Conservation (phyloP, 352 stramenopile species). For the Phytophthora constricta region DNA sequence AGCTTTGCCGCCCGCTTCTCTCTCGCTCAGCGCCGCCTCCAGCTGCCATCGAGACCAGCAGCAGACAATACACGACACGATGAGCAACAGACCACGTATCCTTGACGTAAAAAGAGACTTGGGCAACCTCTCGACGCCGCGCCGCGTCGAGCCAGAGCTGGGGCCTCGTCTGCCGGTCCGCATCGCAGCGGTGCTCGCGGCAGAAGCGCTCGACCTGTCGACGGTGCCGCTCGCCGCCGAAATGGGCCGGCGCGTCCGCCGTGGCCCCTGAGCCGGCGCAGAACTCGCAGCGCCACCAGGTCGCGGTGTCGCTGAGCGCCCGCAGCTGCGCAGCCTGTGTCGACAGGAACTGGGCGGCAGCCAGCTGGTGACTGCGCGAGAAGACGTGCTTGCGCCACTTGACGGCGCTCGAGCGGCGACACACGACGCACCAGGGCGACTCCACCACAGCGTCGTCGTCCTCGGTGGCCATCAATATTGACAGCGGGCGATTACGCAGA, state of each 20-base stretch:
- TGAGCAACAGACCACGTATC: neutral
- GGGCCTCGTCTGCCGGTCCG: constrained; percentile 37
- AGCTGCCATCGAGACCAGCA: constrained; percentile 22
- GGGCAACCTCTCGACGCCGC: constrained; percentile 35
- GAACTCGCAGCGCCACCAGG: constrained; percentile 53
- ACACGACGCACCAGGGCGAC: constrained; percentile 60
- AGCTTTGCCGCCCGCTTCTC: constrained; percentile 3
- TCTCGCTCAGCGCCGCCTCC: constrained; percentile 3
- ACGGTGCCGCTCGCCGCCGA: constrained; percentile 39
- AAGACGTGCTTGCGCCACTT: constrained; percentile 81
- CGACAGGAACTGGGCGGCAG: constrained; percentile 48
- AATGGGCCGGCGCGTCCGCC: constrained; percentile 49
- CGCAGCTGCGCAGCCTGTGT: constrained; percentile 34
- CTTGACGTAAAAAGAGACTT: neutral
- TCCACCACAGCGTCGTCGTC: constrained; percentile 38
- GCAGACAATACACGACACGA: neutral
- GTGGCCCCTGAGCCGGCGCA: constrained; percentile 30
- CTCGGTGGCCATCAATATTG: constrained; percentile 5
- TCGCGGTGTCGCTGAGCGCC: constrained; percentile 31
- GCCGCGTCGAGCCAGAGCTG: constrained; percentile 47
- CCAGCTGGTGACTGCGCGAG: constrained; percentile 58
- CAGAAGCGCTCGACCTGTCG: constrained; percentile 61
- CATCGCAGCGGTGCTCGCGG: constrained; percentile 59
- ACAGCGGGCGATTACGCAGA: neutral
- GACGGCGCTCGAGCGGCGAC: constrained; percentile 60